A percentile compares a stretch with the other conserved stretches of the same genome.
These are phyloP conservation scores for Phaseolus coccineus DNA, from an alignment of 331 rosid genomes.

Conservation along the genomic window DNA sequence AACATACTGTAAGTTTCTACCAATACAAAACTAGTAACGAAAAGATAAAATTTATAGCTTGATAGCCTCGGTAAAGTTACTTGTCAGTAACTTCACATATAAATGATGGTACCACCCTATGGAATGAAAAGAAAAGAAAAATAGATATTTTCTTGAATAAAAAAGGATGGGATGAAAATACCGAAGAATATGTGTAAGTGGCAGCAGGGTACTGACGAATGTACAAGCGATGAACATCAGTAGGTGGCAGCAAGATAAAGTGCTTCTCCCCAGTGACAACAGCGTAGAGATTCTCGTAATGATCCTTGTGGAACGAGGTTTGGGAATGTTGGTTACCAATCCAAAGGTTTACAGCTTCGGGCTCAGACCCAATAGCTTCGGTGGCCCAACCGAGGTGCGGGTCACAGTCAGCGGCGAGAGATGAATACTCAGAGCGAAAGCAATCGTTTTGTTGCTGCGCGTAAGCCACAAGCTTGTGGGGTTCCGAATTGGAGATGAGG, in stretches of 20 bases:
- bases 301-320: slow-evolving; percentile 84
- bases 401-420: slow-evolving; percentile 66
- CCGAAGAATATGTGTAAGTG: slow-evolving; percentile 62
- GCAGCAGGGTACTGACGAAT: slow-evolving; percentile 73
- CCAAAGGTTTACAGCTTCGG: slow-evolving; percentile 89
- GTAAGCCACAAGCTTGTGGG: slow-evolving; percentile 58
- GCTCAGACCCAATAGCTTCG: slow-evolving; percentile 68
- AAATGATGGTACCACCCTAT: not conserved
- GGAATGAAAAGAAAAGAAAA: not conserved
- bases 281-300: slow-evolving; percentile 86
- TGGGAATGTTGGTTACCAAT: slow-evolving; percentile 65
- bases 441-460: slow-evolving; percentile 89
- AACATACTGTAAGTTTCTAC: too few species aligned
- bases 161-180: slow-evolving; percentile 14
- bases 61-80: too few species aligned
- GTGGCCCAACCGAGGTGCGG: slow-evolving; percentile 74
- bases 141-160: not conserved
- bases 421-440: slow-evolving; percentile 66
- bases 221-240: slow-evolving; percentile 83
- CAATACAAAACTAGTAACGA: too few species aligned
- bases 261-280: slow-evolving; percentile 79
- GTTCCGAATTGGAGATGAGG: slow-evolving; percentile 50
- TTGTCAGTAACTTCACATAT: too few species aligned
- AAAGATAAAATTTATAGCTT: too few species aligned
- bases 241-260: slow-evolving; percentile 78